A percentile compares a stretch with the other conserved stretches of the same genome.
Conservation (phyloP, 2,329 filamentous ascomycete species). For the Fusarium mangiferae region DNA sequence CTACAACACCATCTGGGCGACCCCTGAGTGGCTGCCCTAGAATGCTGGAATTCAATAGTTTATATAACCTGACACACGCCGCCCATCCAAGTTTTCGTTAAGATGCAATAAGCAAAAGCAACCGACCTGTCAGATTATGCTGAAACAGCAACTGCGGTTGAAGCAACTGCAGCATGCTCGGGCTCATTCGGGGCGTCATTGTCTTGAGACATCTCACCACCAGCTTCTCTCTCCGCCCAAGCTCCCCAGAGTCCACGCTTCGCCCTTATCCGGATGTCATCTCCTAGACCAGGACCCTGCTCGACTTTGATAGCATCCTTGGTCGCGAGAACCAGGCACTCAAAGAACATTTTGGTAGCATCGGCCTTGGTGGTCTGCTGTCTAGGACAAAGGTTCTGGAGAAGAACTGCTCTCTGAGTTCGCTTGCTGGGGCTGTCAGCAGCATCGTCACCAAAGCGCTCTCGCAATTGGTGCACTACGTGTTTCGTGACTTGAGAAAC, state of each 20-base stretch:
- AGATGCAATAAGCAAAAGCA: slow-evolving; percentile 30
- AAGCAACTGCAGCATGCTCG: slow-evolving; percentile 48
- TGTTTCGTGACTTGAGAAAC: slow-evolving; percentile 94
- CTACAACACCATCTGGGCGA: slow-evolving; percentile 50
- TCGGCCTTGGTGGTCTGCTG: slow-evolving; percentile 83
- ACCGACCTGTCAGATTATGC: slow-evolving; percentile 44
- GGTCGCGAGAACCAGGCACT: slow-evolving; percentile 92
- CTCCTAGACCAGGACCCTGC: slow-evolving; percentile 80
- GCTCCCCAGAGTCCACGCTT: slow-evolving; percentile 97
- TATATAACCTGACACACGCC: slow-evolving; percentile 47
- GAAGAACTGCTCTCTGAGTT: slow-evolving; percentile 80
- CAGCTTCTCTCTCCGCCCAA: slow-evolving; percentile 86
- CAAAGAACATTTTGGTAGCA: slow-evolving; percentile 99
- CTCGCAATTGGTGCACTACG: slow-evolving; percentile 92
- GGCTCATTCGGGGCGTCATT: slow-evolving; percentile 52
- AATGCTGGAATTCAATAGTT: slow-evolving; percentile 50
- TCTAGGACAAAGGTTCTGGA: slow-evolving; percentile 92
- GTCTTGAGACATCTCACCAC: slow-evolving; percentile 68
- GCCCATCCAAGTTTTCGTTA: slow-evolving; percentile 40
- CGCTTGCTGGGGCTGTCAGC: slow-evolving; percentile 76
- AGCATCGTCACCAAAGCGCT: slow-evolving; percentile 81
- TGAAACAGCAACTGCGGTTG: slow-evolving; percentile 51
- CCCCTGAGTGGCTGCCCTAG: slow-evolving; percentile 44
- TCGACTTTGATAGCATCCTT: slow-evolving; percentile 99
- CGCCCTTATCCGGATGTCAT: slow-evolving; percentile 82